Conservation (phyloP, 371 early-diverging fungal species). For the Mucor ambiguus region DNA sequence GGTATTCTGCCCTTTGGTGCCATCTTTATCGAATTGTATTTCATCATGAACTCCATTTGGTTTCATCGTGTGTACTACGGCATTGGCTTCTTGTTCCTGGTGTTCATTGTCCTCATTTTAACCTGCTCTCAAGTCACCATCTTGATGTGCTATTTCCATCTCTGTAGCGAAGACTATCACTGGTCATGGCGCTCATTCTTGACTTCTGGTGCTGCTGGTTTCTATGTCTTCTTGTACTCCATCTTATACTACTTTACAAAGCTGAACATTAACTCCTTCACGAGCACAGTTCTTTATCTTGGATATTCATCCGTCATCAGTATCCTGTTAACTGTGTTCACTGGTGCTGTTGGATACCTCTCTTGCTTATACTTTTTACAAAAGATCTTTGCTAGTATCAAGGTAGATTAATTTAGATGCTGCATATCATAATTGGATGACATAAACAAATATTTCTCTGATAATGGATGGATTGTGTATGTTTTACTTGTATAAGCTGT, state of each 20-base stretch:
- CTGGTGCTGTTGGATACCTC: constrained; percentile 75
- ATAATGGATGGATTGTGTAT: too few species aligned
- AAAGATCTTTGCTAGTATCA: constrained; percentile 83
- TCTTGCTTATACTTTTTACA: constrained; percentile 78
- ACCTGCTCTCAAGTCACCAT: constrained; percentile 87
- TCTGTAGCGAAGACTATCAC: constrained; percentile 91
- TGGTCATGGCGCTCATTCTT: constrained; percentile 97
- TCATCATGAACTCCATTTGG: constrained; percentile 93
- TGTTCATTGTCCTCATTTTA: constrained; percentile 79
- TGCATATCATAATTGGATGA: not conserved
- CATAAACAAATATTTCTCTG: not conserved
- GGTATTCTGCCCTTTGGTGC: constrained; percentile 91
- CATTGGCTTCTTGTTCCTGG: constrained; percentile 83
- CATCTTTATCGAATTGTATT: constrained; percentile 88
- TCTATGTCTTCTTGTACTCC: constrained; percentile 89
- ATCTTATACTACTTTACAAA: constrained; percentile 79
- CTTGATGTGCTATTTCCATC: constrained; percentile 87
- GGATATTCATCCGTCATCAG: constrained; percentile 86
- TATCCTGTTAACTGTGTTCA: constrained; percentile 63
- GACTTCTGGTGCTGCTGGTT: constrained; percentile 83
- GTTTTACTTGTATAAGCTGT: too few species aligned
- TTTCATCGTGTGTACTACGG: constrained; percentile 89
- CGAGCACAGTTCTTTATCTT: constrained; percentile 88
- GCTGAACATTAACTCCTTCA: constrained; percentile 71
- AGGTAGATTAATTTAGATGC: constrained; percentile 64